Base-by-base conservation (phyloP, 768 basidiomycete species). In the Pleurotus djamor region DNA sequence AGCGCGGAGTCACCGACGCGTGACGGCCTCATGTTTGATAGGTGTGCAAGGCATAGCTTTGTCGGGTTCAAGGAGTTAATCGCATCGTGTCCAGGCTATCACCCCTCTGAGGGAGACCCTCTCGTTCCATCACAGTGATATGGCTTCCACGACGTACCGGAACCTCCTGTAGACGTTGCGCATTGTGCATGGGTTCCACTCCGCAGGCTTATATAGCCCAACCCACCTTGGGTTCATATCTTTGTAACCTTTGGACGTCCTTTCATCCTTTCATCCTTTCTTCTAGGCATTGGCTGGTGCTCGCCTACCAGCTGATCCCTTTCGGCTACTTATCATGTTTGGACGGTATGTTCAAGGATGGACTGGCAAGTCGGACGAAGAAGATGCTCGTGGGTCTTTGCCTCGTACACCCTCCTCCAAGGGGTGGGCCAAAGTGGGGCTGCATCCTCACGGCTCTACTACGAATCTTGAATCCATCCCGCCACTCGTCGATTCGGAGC, bases 111-210 rank as follows among this genome's bases (percentile, higher is more conserved):
- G 34, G 34, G 12, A 35, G 49, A 33, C 28, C 49, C 49, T 32
- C 17, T 10, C 49, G 28, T 32, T 35, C 28, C 9, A 32, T 33
- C 21, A 50, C 28, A 17, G 34, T 50, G 7, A 28, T 48, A 50
- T 50, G 34, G 28, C 28, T 33, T 50, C 49, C 49, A 50, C 49
- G 49, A 50, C 49, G 21, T 33, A 35, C 16, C 38, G 10, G 13
- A 56, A 12, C 54, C 28, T 37, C 28, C 34, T 33, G 13, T 33
- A 54, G n/a, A 37, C 21, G 54, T 41, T 44, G 52, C 33, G 41
- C 54, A 56, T 56, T 56, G 37, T 56, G 54, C 54, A 34, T 56
- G 54, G 41, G 38, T 56, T 32, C 41, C 54, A 56, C 38, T 56
- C 54, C 54, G 54, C 54, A 56, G 54, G 44, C 10, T n/a, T 56